Evolutionary conservation across 2,329 filamentous ascomycete species (phyloP).

Genomic region (Neoascochyta sp.): DNA sequence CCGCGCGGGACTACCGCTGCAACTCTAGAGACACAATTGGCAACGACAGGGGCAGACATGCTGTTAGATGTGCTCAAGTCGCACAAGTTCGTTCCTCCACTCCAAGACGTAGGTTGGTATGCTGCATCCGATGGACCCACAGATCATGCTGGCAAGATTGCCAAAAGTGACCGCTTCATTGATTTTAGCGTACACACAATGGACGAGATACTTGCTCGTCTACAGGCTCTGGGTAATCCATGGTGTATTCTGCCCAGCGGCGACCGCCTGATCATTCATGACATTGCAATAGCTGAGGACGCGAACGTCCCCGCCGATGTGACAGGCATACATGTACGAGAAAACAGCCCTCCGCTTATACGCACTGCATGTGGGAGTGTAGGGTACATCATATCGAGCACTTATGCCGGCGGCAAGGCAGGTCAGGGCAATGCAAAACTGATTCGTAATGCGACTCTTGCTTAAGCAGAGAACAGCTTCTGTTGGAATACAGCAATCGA

Average conservation of each 20-base stretch:
- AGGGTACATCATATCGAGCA: constrained; percentile 6
- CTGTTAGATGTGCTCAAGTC: constrained; percentile 63
- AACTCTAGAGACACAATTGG: constrained; percentile 53
- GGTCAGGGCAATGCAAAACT: constrained; percentile 11
- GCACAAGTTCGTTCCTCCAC: constrained; percentile 62
- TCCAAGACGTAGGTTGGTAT: constrained; percentile 39
- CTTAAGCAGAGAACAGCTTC: too few species aligned
- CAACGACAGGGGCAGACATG: constrained; percentile 64
- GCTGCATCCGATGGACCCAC: constrained; percentile 15
- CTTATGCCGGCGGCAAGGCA: constrained; percentile 10
- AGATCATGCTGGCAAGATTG: constrained; percentile 69
- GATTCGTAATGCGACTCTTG: too few species aligned
- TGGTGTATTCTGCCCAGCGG: constrained; percentile 53
- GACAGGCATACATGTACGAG: too few species aligned
- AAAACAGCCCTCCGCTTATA: too few species aligned
- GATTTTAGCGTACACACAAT: constrained; percentile 55
- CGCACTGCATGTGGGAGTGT: constrained; percentile 5
- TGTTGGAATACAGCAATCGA: too few species aligned
- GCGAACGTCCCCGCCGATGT: background rate
- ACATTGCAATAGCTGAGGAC: constrained; percentile 2
- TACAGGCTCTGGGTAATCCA: constrained; percentile 60
- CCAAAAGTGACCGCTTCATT: constrained; percentile 59
- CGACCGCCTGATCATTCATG: constrained; percentile 26
- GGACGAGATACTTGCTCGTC: constrained; percentile 54
- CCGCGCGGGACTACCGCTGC: constrained; percentile 48